phyloP scores from a whole-genome alignment of 495 filamentous ascomycete genomes.

The Neurospora hispaniola region DNA sequence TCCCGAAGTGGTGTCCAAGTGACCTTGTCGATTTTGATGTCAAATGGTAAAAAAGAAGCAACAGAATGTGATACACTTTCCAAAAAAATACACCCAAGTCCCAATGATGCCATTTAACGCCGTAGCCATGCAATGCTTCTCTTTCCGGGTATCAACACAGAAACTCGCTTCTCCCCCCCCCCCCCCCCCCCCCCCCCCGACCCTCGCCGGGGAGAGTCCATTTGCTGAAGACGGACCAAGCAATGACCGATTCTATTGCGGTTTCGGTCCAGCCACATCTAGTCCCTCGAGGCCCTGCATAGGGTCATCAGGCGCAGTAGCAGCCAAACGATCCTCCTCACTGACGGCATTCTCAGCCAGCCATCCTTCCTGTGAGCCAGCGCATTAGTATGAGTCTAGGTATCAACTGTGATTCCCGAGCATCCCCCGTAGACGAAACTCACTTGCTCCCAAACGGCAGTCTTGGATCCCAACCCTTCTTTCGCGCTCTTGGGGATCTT shows the following conservation, averaged over 20 bases:
- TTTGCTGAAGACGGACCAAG: not conserved
- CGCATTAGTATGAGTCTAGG: conserved; percentile 20
- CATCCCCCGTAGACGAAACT: conserved; percentile 15
- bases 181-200: not conserved
- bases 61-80: not conserved
- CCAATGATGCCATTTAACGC: conserved; percentile 22
- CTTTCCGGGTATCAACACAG: not conserved
- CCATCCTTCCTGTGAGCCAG: conserved; percentile 67
- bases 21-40: not conserved
- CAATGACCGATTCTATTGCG: conserved; percentile 39
- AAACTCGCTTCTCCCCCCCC: not conserved
- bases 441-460: conserved; percentile 98
- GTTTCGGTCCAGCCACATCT: conserved; percentile 87
- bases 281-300: conserved; percentile 93
- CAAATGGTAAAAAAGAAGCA: not conserved
- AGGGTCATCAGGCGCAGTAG: conserved; percentile 60
- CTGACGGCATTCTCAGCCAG: conserved; percentile 80
- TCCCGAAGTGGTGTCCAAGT: not conserved
- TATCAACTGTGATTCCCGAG: not conserved
- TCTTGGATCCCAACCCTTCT: conserved; percentile 82
- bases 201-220: not conserved
- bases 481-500: conserved; percentile 86
- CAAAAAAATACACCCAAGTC: not conserved
- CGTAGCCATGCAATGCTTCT: conserved; percentile 30
- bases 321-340: conserved; percentile 67